Conservation (phyloP, 225 moss, liverwort and hornwort species). For the Physcomitrium patens region DNA sequence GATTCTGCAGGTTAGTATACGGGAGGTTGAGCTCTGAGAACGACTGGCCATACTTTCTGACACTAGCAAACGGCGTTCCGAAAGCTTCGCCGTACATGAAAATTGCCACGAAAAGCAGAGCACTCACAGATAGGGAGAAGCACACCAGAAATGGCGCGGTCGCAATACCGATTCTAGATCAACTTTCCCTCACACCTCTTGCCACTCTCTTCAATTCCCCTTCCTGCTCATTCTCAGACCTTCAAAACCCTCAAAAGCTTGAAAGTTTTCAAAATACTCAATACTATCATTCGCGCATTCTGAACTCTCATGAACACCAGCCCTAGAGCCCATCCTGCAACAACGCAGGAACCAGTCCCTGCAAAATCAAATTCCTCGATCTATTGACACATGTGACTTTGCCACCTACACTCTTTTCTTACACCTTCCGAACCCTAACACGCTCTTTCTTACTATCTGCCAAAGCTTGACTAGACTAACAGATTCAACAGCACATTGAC, state of each 20-base stretch:
- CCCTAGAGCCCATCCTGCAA: background rate
- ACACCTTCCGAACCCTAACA: conserved; percentile 25
- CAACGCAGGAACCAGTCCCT: background rate
- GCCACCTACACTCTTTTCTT: background rate
- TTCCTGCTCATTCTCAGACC: conserved; percentile 35
- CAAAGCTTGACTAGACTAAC: background rate
- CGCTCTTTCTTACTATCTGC: background rate
- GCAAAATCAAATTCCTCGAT: background rate
- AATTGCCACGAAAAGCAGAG: conserved; percentile 53
- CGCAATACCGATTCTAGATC: conserved; percentile 56
- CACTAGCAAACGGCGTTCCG: conserved; percentile 40
- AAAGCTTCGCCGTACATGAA: conserved; percentile 59
- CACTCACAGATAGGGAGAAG: conserved; percentile 43
- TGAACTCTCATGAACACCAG: background rate
- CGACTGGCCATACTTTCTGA: conserved; percentile 34
- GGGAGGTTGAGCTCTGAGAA: conserved; percentile 46
- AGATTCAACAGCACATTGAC: conserved; percentile 3
- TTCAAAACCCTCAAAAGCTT: conserved; percentile 25
- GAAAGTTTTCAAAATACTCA: background rate
- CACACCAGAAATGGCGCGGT: conserved; percentile 55
- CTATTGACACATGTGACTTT: background rate
- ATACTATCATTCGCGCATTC: background rate
- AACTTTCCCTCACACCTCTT: background rate
- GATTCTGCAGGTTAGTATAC: conserved; percentile 52
- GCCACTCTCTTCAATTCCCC: background rate